Evolutionary conservation across 2,329 filamentous ascomycete species (phyloP), one percentile per base, ranked within the genome.

Genomic region (Dactylonectria macrodidyma): DNA sequence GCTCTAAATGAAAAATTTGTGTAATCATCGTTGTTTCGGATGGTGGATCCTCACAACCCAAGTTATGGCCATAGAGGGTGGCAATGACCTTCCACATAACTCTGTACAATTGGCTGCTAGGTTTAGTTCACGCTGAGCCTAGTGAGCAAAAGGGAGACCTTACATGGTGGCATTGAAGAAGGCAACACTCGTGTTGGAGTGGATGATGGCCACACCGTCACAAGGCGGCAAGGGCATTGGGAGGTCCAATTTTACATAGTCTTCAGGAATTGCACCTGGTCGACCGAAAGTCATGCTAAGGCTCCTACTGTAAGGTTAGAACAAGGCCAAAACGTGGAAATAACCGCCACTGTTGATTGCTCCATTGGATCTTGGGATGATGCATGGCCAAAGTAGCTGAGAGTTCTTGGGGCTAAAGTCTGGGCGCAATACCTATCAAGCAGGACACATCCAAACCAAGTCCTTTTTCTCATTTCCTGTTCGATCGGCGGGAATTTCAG

Each of bases 401-500:
- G 7, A n/a, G 30, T 38, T 38, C 6, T n/a, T n/a, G 3, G 38
- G n/a, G 16, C 14, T 4, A 14, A 44, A n/a, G 14, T 14, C 4
- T 16, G 22, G 34, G 33, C 3, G 3, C 9, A 12, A 12, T 46
- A 67, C 71, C 71, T 69, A 10, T 73, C 72, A 9, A 73, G 55
- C 3, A 73, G 19, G 0, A 73, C 48, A 10, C 71, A 71, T 3
- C 72, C 72, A 38, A 67, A 73, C 87, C 86, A 89, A 0, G 82
- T 84, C 0, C 86, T 78, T 51, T 82, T 84, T 9, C 86, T 77
- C 2, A 83, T 82, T 71, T 88, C 87, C 3, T 79, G 77, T 47
- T 88, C 83, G 0, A 86, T 57, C 0, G 81, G 78, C 0, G 81
- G 71, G 48, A 84, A 83, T 0, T 75, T 67, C 7, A 71, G 73